phyloP scores from a whole-genome alignment of 108 stramenopile genomes.

The Skeletonema potamos region DNA sequence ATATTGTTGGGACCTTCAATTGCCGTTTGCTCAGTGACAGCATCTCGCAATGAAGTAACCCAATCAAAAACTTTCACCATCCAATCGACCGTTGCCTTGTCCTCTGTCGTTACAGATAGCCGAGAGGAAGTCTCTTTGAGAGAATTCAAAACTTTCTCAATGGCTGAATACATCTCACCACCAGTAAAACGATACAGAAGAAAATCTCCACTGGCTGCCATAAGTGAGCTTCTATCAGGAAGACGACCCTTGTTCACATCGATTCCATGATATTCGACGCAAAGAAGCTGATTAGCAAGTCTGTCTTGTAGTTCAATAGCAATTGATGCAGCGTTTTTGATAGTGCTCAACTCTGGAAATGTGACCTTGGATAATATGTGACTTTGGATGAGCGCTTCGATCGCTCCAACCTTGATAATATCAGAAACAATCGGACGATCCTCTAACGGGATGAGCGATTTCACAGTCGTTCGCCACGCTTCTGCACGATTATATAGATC shows the following conservation, averaged over 20 bases:
- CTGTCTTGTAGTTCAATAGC: slow-evolving; percentile 51
- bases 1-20: slow-evolving; percentile 12
- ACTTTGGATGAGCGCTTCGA: slow-evolving; percentile 15
- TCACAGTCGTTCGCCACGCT: slow-evolving; percentile 58
- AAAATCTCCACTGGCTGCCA: slow-evolving; percentile 66
- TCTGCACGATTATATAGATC: slow-evolving; percentile 57
- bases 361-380: slow-evolving; percentile 44
- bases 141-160: slow-evolving; percentile 40
- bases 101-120: slow-evolving; percentile 61
- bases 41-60: slow-evolving; percentile 55
- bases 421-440: not conserved
- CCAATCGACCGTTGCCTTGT: slow-evolving; percentile 78
- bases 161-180: slow-evolving; percentile 49
- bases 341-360: slow-evolving; percentile 56
- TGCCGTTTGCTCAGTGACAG: slow-evolving; percentile 27
- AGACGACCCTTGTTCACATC: slow-evolving; percentile 62
- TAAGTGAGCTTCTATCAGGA: slow-evolving; percentile 59
- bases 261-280: slow-evolving; percentile 48
- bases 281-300: slow-evolving; percentile 52
- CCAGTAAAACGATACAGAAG: slow-evolving; percentile 67
- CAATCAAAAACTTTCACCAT: slow-evolving; percentile 60
- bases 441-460: slow-evolving; percentile 19
- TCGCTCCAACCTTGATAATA: slow-evolving; percentile 18
- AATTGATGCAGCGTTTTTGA: slow-evolving; percentile 37
- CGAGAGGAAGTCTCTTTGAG: slow-evolving; percentile 45